Base-by-base conservation (phyloP, 2,329 filamentous ascomycete genomes). In the Penicillium brasilianum region DNA sequence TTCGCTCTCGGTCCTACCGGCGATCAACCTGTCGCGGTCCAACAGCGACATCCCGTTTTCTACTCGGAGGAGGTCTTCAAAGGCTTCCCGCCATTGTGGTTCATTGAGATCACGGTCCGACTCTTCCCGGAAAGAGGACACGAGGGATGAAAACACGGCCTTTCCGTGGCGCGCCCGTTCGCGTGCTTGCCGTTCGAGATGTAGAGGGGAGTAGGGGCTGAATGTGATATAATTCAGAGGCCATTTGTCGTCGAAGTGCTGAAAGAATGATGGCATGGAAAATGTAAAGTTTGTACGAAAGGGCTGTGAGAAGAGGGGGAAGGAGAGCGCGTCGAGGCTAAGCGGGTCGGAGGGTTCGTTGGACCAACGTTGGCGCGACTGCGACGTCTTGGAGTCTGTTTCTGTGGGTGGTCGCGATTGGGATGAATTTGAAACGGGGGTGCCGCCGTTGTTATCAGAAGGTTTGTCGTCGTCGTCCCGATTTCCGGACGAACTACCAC, bases 21-120 rank as follows among this genome's bases (percentile, higher is more conserved):
- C 59, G 2, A 69, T 60, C 8, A 67, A 55, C 2, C 64, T 52
- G 25, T 74, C 70, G 28, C 63, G 70, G 43, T 80, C 76, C 8
- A 80, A 69, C 75, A 81, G 77, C 25, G 74, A 68, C 57, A 77
- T 74, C 22, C 78, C 79, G 55, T 81, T 80, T 55, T 81, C 76
- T 2, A 84, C 75, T 51, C 79, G 79, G 16, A 88, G 65, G 10
- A 88, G 77, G 66, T 88, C 86, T 66, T 87, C 85, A 65, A 86
- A 88, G 0, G 86, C 85, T 54, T 83, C 81, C 16, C 83, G 79
- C 85, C 85, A 87, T 34, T 78, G 77, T 0, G 77, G 76, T 53
- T 77, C 75, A 1, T 60, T 64, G 2, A 51, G 76, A 65, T 64
- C 77, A 73, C 59, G 76, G 58, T 71, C 75, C 30, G 67, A 78